These are phyloP conservation scores for Salix koriyanagi DNA, from an alignment of 345 rosid species.

Conservation along the genomic window DNA sequence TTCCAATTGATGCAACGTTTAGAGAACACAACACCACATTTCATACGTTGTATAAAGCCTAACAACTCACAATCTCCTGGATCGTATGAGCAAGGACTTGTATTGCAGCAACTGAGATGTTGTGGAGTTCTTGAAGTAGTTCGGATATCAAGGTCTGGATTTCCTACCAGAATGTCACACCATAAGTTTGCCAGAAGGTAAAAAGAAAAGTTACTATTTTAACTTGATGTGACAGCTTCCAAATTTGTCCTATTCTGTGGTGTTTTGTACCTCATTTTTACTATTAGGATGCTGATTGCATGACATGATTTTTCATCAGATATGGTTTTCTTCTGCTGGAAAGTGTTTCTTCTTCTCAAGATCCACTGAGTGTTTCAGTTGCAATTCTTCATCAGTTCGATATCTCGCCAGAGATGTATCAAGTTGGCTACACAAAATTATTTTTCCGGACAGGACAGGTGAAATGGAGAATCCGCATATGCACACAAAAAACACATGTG, in stretches of 20 bases:
- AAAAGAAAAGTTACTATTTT: background rate
- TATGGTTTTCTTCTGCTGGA: slow-evolving; percentile 94
- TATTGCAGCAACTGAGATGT: slow-evolving; percentile 91
- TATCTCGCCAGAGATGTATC: slow-evolving; percentile 97
- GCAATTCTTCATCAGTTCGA: slow-evolving; percentile 98
- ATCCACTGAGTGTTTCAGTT: slow-evolving; percentile 91
- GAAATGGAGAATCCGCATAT: slow-evolving; percentile 2
- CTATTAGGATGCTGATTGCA: background rate
- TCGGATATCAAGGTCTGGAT: slow-evolving; percentile 94
- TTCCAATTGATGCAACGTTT: slow-evolving; percentile 95
- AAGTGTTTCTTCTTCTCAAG: slow-evolving; percentile 68
- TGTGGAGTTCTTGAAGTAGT: slow-evolving; percentile 98
- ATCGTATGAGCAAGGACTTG: slow-evolving; percentile 81
- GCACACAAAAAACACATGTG: background rate
- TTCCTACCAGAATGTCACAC: slow-evolving; percentile 95
- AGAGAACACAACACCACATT: slow-evolving; percentile 92
- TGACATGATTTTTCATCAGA: slow-evolving; percentile 40
- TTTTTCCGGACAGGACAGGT: slow-evolving; percentile 99
- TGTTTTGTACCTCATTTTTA: background rate
- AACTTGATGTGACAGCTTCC: background rate
- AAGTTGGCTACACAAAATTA: slow-evolving; percentile 95
- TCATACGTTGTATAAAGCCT: slow-evolving; percentile 96
- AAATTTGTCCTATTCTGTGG: background rate
- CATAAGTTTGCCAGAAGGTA: slow-evolving; percentile 96
- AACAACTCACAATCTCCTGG: slow-evolving; percentile 89